Percentiles rank a stretch among this genome's conserved stretches.
phyloP scores from a whole-genome alignment of 1,284 basidiomycete genomes.

The Phellinidium pouzarii region DNA sequence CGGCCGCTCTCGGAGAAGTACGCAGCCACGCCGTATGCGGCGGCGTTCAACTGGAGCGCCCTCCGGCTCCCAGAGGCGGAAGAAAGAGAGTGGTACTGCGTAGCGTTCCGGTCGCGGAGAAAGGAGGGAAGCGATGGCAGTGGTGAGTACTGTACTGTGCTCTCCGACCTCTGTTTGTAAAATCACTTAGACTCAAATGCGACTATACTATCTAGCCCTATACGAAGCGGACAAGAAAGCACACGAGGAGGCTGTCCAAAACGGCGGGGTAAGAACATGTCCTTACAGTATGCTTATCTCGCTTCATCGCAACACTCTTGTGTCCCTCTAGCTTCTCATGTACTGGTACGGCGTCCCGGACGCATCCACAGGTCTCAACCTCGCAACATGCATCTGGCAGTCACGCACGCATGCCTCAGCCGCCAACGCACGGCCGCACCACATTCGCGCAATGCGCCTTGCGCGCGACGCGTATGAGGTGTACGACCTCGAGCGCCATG shows the following conservation, averaged over 20 bases:
- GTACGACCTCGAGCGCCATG: slow-evolving; percentile 73
- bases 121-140: slow-evolving; percentile 61
- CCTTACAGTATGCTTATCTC: slow-evolving; percentile 8
- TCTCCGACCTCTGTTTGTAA: slow-evolving; percentile 8
- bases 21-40: slow-evolving; percentile 53
- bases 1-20: slow-evolving; percentile 56
- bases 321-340: slow-evolving; percentile 50
- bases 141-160: slow-evolving; percentile 39
- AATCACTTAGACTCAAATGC: background rate
- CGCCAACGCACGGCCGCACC: slow-evolving; percentile 74
- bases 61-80: slow-evolving; percentile 59
- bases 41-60: slow-evolving; percentile 85
- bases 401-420: slow-evolving; percentile 74
- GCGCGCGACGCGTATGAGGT: slow-evolving; percentile 73
- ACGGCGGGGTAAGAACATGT: slow-evolving; percentile 60
- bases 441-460: slow-evolving; percentile 76
- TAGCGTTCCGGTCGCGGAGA: slow-evolving; percentile 80
- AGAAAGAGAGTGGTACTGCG: slow-evolving; percentile 84
- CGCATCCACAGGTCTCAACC: slow-evolving; percentile 67
- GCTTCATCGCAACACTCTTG: slow-evolving; percentile 1
- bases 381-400: slow-evolving; percentile 95
- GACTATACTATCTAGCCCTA: slow-evolving; percentile 42
- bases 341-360: slow-evolving; percentile 93
- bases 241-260: slow-evolving; percentile 84
- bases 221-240: slow-evolving; percentile 82